Percentiles rank a stretch among this genome's conserved stretches.
Conservation (phyloP, 208 protist species). For the Endotrypanum monterogeii region DNA sequence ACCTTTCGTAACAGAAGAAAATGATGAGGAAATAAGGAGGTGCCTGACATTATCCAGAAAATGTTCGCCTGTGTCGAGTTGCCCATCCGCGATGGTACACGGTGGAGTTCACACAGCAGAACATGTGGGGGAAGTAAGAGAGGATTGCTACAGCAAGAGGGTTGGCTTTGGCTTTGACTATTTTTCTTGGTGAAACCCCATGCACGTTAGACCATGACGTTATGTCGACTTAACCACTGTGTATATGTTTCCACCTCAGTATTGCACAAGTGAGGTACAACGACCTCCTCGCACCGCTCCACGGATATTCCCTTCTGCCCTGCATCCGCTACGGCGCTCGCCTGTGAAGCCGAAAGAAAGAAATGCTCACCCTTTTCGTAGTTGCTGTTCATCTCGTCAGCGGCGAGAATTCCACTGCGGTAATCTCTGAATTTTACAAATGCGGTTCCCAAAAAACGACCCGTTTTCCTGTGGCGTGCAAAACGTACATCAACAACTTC, state of each 20-base stretch:
- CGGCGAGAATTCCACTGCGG: conserved; percentile 72
- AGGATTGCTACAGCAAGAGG: neutral
- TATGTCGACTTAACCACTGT: conserved; percentile 41
- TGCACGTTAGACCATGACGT: neutral
- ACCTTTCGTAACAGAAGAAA: neutral
- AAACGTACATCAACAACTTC: conserved; percentile 78
- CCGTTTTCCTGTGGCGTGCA: conserved; percentile 66
- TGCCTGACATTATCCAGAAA: neutral
- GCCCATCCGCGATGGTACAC: neutral
- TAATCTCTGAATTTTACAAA: conserved; percentile 82
- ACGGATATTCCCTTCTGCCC: conserved; percentile 60
- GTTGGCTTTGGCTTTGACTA: neutral
- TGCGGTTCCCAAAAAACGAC: conserved; percentile 75
- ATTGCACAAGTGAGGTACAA: conserved; percentile 40
- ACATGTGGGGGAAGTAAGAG: neutral
- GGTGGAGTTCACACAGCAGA: neutral
- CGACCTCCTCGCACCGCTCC: conserved; percentile 75
- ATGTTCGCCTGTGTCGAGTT: no score
- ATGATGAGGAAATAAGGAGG: neutral
- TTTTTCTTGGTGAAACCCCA: neutral
- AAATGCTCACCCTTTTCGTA: conserved; percentile 56
- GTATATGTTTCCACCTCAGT: conserved; percentile 43
- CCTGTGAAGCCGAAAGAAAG: conserved; percentile 37
- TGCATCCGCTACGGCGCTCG: neutral
- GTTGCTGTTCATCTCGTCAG: conserved; percentile 82